Conservation (phyloP, 345 rosid genomes). For the Mercurialis annua region DNA sequence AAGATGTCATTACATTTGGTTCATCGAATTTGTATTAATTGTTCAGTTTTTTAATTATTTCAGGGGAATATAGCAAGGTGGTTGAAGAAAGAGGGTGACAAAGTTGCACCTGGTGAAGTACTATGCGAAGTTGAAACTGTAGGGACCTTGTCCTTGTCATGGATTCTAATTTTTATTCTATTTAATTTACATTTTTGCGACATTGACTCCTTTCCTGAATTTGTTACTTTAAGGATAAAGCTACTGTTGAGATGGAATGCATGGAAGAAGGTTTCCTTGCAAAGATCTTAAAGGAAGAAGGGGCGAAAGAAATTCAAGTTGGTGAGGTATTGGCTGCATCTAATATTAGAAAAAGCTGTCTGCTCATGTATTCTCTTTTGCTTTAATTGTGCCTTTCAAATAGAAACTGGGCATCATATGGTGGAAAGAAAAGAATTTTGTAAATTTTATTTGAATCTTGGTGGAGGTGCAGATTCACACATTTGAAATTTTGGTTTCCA, state of each 20-base stretch:
- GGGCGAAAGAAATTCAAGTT: constrained; percentile 88
- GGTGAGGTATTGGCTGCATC: constrained; percentile 64
- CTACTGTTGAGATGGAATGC: constrained; percentile 98
- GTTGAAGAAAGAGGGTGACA: constrained; percentile 98
- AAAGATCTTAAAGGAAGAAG: constrained; percentile 82
- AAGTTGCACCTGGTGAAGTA: constrained; percentile 85
- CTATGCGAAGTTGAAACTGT: constrained; percentile 99
- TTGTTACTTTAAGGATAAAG: constrained; percentile 66
- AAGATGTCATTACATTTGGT: constrained; percentile 1
- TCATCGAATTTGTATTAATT: constrained; percentile 24
- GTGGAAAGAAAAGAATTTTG: neutral
- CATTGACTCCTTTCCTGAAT: constrained; percentile 6
- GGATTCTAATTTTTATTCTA: constrained; percentile 9
- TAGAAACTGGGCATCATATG: neutral
- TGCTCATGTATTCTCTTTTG: neutral
- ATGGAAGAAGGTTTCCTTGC: constrained; percentile 99
- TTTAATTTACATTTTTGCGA: constrained; percentile 12
- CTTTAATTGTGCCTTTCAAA: neutral
- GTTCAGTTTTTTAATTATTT: constrained; percentile 20
- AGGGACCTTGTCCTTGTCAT: constrained; percentile 25
- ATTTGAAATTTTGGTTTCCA: neutral
- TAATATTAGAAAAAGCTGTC: neutral
- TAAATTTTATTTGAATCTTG: neutral
- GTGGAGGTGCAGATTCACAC: neutral
- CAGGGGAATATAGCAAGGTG: constrained; percentile 97